phyloP scores from a whole-genome alignment of 129 eudicot genomes.

The Sambucus nigra region DNA sequence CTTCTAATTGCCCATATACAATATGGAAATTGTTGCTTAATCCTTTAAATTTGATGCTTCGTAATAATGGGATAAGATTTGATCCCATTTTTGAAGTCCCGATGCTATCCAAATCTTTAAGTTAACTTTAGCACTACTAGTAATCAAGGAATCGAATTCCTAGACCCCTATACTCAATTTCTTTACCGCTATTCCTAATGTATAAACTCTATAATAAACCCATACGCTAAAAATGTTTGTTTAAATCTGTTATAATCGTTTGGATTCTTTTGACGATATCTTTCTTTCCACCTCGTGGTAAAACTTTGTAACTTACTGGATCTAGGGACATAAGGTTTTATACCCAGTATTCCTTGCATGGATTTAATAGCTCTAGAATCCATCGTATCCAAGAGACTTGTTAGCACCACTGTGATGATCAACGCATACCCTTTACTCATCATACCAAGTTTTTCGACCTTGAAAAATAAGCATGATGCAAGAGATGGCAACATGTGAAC shows the following conservation, averaged over 20 bases:
- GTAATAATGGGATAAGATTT: conserved; percentile 20
- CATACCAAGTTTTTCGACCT: conserved; percentile 35
- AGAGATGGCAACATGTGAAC: conserved; percentile 29
- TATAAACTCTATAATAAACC: conserved; percentile 36
- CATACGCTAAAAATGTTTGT: conserved; percentile 36
- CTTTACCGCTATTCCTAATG: conserved; percentile 39
- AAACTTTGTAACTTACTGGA: conserved; percentile 19
- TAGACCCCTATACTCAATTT: conserved; percentile 8
- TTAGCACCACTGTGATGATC: conserved; percentile 41
- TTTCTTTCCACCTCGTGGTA: conserved; percentile 33
- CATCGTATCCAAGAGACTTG: conserved; percentile 26
- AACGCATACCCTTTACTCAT: conserved; percentile 44
- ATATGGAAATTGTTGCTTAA: conserved; percentile 36
- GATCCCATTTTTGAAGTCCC: conserved; percentile 41
- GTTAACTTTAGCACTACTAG: background rate
- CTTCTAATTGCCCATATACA: conserved; percentile 32
- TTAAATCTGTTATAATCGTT: conserved; percentile 13
- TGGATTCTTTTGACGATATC: conserved; percentile 24
- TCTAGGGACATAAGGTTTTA: conserved; percentile 38
- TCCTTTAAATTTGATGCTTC: conserved; percentile 26
- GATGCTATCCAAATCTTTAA: conserved; percentile 34
- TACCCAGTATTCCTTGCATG: conserved; percentile 52
- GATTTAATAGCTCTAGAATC: conserved; percentile 18
- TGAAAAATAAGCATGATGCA: conserved; percentile 28
- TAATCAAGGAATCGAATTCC: background rate